phyloP scores from a whole-genome alignment of 2,329 filamentous ascomycete species.

The Fusarium gaditjirri region DNA sequence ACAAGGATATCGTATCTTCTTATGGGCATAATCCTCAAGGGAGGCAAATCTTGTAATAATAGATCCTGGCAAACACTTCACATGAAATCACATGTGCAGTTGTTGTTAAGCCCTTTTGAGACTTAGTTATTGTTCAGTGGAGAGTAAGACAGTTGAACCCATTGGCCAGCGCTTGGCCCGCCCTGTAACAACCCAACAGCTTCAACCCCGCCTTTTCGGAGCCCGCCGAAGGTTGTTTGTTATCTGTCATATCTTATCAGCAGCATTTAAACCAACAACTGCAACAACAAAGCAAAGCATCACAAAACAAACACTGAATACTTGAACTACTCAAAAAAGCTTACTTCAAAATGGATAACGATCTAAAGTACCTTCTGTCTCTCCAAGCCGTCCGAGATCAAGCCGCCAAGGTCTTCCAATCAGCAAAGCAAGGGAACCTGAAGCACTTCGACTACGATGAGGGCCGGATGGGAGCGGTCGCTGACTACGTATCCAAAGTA shows the following conservation, averaged over 20 bases:
- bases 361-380: conserved; percentile 48
- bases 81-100: too few relatives aligned
- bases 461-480: conserved; percentile 51
- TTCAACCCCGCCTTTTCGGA: conserved; percentile 1
- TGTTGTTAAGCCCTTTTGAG: too few relatives aligned
- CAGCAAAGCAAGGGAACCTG: conserved; percentile 52
- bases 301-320: neutral
- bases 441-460: conserved; percentile 56
- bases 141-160: accelerated
- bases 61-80: too few relatives aligned
- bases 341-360: conserved; percentile 8
- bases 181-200: neutral
- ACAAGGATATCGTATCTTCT: too few relatives aligned
- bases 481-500: conserved; percentile 55
- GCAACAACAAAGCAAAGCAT: neutral
- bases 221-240: neutral
- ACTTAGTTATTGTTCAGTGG: neutral
- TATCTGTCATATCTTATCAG: conserved; percentile 1
- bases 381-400: conserved; percentile 52
- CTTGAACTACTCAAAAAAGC: too few relatives aligned
- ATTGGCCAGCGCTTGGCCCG: neutral
- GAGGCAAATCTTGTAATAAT: too few relatives aligned
- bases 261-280: neutral
- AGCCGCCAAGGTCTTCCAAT: conserved; percentile 47
- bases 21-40: too few relatives aligned